These are phyloP conservation scores for Exophiala phaeomuriformis DNA, from an alignment of 2,329 filamentous ascomycete genomes.

Conservation along the genomic window DNA sequence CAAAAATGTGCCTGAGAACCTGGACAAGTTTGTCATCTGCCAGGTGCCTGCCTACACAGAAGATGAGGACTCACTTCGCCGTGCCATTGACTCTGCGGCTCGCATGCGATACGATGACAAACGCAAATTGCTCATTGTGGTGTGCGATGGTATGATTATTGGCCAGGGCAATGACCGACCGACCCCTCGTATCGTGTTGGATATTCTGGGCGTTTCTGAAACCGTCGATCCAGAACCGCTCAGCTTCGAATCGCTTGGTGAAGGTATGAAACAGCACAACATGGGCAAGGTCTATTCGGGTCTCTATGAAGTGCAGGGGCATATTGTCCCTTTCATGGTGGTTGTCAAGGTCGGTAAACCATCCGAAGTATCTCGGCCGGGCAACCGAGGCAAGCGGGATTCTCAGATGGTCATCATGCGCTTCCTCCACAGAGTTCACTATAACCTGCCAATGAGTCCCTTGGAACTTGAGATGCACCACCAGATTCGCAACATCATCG, in stretches of 20 bases:
- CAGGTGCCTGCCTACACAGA: conserved; percentile 97
- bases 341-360: conserved; percentile 91
- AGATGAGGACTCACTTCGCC: conserved; percentile 92
- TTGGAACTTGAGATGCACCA: conserved; percentile 98
- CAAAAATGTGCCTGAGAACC: conserved; percentile 87
- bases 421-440: conserved; percentile 97
- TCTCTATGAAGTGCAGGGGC: conserved; percentile 92
- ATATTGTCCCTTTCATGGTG: conserved; percentile 96
- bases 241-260: conserved; percentile 92
- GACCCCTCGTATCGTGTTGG: conserved; percentile 89
- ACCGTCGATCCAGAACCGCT: conserved; percentile 90
- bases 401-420: conserved; percentile 98
- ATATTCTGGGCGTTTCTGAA: conserved; percentile 92
- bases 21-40: conserved; percentile 97
- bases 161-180: conserved; percentile 95
- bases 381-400: conserved; percentile 98
- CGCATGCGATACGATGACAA: conserved; percentile 98
- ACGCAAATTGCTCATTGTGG: conserved; percentile 82
- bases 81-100: conserved; percentile 92
- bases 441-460: conserved; percentile 92
- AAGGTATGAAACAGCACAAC: conserved; percentile 96
- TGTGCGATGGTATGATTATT: conserved; percentile 99
- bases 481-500: conserved; percentile 97
- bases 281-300: conserved; percentile 99
- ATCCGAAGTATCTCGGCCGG: conserved; percentile 66